Evolutionary conservation across 176 grass and related monocot genomes (phyloP).

Genomic region (Oropetium thomaeum): DNA sequence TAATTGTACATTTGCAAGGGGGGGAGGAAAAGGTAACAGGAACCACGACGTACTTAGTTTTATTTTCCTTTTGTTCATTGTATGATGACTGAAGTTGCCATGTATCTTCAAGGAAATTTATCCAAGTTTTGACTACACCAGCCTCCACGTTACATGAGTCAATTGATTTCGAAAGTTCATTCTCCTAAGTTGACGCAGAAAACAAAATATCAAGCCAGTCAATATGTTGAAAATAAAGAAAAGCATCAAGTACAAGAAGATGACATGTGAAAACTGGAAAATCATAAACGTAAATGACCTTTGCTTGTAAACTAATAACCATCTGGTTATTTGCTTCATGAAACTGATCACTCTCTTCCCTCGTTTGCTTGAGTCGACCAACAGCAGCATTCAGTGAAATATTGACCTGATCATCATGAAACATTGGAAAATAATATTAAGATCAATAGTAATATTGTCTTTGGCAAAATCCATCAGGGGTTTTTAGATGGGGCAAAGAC

Average conservation of each 20-base stretch:
- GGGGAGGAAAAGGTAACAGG: neutral
- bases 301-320: conserved; percentile 71
- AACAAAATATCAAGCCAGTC: conserved; percentile 17
- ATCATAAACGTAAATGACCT: conserved; percentile 54
- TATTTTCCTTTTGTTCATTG: conserved; percentile 71
- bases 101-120: conserved; percentile 98
- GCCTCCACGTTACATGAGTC: conserved; percentile 84
- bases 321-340: conserved; percentile 95
- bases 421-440: conserved; percentile 17
- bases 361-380: conserved; percentile 73
- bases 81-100: conserved; percentile 85
- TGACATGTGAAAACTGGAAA: conserved; percentile 18
- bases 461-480: neutral
- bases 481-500: neutral
- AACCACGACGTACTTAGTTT: conserved; percentile 55
- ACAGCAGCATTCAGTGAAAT: conserved; percentile 67
- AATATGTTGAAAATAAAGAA: conserved; percentile 23
- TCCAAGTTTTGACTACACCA: conserved; percentile 86
- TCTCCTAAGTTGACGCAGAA: conserved; percentile 52
- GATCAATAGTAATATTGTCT: neutral
- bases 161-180: conserved; percentile 89
- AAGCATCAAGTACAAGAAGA: conserved; percentile 21
- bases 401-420: conserved; percentile 55
- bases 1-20: neutral
- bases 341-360: conserved; percentile 98